phyloP scores from a whole-genome alignment of 2,329 filamentous ascomycete species.

The Claviceps citrina region DNA sequence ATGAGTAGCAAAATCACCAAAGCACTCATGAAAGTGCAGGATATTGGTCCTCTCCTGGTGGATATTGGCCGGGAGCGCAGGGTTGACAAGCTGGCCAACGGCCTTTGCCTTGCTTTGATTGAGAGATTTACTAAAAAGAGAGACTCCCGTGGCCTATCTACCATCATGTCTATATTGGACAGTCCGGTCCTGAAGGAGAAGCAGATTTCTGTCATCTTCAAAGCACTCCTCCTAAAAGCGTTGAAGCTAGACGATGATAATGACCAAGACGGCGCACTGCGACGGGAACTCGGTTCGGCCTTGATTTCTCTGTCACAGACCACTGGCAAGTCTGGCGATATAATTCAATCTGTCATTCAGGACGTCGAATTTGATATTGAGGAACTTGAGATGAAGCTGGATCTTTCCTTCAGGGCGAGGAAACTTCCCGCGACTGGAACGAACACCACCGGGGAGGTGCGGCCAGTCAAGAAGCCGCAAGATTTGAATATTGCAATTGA shows the following conservation, averaged over 20 bases:
- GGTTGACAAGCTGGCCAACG: slow-evolving; percentile 56
- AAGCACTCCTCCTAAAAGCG: slow-evolving; percentile 45
- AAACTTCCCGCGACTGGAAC: slow-evolving; percentile 38
- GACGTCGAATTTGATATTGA: slow-evolving; percentile 58
- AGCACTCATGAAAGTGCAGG: slow-evolving; percentile 47
- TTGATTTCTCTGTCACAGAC: slow-evolving; percentile 51
- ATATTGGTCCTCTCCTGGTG: slow-evolving; percentile 42
- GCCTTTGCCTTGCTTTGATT: slow-evolving; percentile 51
- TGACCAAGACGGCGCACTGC: slow-evolving; percentile 38
- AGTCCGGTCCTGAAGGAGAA: slow-evolving; percentile 45
- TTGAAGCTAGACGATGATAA: slow-evolving; percentile 40
- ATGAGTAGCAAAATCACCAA: slow-evolving; percentile 57
- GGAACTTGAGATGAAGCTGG: slow-evolving; percentile 58
- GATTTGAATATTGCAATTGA: slow-evolving; percentile 26
- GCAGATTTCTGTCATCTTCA: slow-evolving; percentile 50
- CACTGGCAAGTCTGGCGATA: slow-evolving; percentile 39
- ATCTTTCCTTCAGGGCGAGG: slow-evolving; percentile 48
- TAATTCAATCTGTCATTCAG: slow-evolving; percentile 52
- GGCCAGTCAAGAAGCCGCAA: slow-evolving; percentile 16
- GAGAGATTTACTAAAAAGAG: slow-evolving; percentile 46
- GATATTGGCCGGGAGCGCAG: slow-evolving; percentile 49
- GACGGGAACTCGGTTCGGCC: slow-evolving; percentile 48
- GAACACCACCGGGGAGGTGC: slow-evolving; percentile 17
- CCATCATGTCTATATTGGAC: slow-evolving; percentile 46
- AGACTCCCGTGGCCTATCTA: slow-evolving; percentile 38